These are phyloP conservation scores for Boletus sp. DNA, from an alignment of 1,284 basidiomycete species.

Conservation along the genomic window DNA sequence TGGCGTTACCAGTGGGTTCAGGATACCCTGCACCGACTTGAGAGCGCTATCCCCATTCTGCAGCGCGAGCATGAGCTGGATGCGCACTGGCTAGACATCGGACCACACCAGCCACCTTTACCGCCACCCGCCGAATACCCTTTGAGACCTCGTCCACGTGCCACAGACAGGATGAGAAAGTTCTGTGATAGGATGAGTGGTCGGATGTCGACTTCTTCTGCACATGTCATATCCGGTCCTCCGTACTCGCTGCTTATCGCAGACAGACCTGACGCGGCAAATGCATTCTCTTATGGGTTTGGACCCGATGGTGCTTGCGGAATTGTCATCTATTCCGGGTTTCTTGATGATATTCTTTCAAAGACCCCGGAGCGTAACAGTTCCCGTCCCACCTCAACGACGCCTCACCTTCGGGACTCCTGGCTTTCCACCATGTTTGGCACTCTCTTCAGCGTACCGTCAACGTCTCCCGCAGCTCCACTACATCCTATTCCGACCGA, in stretches of 20 bases:
- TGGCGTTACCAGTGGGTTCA: slow-evolving; percentile 86
- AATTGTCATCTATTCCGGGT: slow-evolving; percentile 85
- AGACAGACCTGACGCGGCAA: slow-evolving; percentile 71
- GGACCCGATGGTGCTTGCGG: slow-evolving; percentile 86
- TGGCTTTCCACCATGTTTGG: slow-evolving; percentile 52
- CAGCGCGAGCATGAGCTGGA: slow-evolving; percentile 51
- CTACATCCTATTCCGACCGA: slow-evolving; percentile 59
- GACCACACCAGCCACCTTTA: slow-evolving; percentile 48
- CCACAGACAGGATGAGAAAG: slow-evolving; percentile 56
- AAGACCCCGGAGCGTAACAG: slow-evolving; percentile 34
- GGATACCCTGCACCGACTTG: slow-evolving; percentile 69
- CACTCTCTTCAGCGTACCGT: slow-evolving; percentile 35
- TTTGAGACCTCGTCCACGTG: slow-evolving; percentile 66
- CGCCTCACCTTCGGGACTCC: slow-evolving; percentile 33
- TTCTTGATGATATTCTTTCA: slow-evolving; percentile 75
- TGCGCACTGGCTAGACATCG: slow-evolving; percentile 53
- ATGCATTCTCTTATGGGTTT: slow-evolving; percentile 90
- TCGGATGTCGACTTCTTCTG: slow-evolving; percentile 37
- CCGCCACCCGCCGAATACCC: slow-evolving; percentile 72
- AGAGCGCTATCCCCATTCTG: slow-evolving; percentile 64
- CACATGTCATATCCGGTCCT: slow-evolving; percentile 68
- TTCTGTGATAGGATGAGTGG: slow-evolving; percentile 50
- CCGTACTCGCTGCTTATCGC: slow-evolving; percentile 85
- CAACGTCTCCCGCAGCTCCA: slow-evolving; percentile 26
- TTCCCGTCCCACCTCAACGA: not conserved